phyloP scores from a whole-genome alignment of 345 rosid genomes.

The Iberis pinnata region DNA sequence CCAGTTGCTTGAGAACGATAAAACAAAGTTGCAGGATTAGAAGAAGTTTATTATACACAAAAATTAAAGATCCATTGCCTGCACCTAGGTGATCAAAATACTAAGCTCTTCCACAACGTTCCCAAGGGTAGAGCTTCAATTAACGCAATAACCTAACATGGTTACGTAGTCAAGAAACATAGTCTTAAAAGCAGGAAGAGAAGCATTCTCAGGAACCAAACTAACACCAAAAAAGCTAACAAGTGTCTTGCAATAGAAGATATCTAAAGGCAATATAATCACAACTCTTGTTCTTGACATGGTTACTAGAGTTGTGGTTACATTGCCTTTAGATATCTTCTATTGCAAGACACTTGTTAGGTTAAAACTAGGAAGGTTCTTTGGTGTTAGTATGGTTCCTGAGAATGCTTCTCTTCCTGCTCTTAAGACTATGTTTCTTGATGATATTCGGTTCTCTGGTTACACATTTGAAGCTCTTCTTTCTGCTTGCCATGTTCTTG shows the following conservation, averaged over 20 bases:
- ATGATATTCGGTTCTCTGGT: neutral
- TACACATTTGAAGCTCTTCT: neutral
- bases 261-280: neutral
- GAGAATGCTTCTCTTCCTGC: neutral
- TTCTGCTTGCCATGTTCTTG: neutral
- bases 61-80: too few relatives aligned
- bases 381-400: neutral
- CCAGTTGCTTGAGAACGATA: too few relatives aligned
- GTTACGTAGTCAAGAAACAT: neutral
- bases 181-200: neutral
- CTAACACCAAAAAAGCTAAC: neutral
- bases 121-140: slow-evolving; percentile 1
- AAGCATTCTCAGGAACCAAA: neutral
- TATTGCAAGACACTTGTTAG: neutral
- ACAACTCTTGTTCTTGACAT: neutral
- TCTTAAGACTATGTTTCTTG: neutral
- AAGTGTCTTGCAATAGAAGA: neutral
- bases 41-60: too few relatives aligned
- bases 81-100: too few relatives aligned
- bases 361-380: neutral
- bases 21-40: too few relatives aligned
- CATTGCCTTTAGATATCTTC: neutral
- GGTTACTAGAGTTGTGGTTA: neutral
- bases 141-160: neutral
- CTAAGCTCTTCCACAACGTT: too few relatives aligned